Evolutionary conservation across 352 stramenopile species (phyloP).

Genomic region (Peronospora farinosa): DNA sequence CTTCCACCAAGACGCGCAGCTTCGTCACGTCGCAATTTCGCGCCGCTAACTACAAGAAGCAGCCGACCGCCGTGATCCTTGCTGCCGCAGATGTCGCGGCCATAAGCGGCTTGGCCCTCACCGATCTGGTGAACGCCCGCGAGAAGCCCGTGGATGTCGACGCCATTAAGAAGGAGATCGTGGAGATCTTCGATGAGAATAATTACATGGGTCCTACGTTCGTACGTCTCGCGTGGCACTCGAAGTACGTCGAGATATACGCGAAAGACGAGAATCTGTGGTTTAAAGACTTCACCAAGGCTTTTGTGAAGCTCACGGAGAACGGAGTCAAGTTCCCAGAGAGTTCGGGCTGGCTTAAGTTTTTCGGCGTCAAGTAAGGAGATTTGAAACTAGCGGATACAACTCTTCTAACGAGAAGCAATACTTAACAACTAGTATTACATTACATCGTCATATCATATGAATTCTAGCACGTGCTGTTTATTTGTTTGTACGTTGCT

Average conservation of each 20-base stretch:
- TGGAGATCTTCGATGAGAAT: conserved; percentile 83
- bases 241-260: conserved; percentile 94
- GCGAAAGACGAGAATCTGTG: conserved; percentile 97
- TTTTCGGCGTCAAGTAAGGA: conserved; percentile 48
- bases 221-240: conserved; percentile 92
- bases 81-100: conserved; percentile 48
- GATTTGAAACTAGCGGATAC: neutral
- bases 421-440: neutral
- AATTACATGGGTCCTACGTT: conserved; percentile 87
- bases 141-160: conserved; percentile 69
- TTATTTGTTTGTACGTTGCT: too few relatives aligned
- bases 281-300: conserved; percentile 95
- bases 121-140: conserved; percentile 55
- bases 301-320: conserved; percentile 93
- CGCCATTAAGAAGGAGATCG: conserved; percentile 84
- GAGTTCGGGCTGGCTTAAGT: conserved; percentile 51
- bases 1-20: conserved; percentile 41
- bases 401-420: neutral
- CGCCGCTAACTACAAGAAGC: conserved; percentile 33
- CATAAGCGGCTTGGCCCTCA: conserved; percentile 56
- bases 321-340: conserved; percentile 81
- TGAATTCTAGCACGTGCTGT: too few relatives aligned
- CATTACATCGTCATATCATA: too few relatives aligned
- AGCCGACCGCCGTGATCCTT: conserved; percentile 42
- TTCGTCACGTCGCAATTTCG: conserved; percentile 42